Evolutionary conservation across 2,329 filamentous ascomycete species (phyloP).

Genomic region (Alternaria incomplexa): DNA sequence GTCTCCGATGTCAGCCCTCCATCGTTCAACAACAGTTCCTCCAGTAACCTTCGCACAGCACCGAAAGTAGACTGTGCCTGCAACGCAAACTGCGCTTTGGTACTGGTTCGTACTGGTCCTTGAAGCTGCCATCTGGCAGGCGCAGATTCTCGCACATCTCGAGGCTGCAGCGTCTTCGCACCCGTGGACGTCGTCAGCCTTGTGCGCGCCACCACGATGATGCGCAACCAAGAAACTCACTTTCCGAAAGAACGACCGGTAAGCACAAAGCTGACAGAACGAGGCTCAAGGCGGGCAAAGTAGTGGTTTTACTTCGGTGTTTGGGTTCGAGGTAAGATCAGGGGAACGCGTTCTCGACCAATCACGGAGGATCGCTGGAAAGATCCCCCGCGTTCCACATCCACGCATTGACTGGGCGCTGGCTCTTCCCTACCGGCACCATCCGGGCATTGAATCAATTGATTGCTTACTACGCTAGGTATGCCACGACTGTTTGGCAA

Average conservation of each 20-base stretch:
- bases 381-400: neutral
- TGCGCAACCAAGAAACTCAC: neutral
- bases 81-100: neutral
- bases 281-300: neutral
- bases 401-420: neutral
- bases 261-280: neutral
- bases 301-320: neutral
- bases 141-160: neutral
- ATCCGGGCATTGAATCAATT: neutral
- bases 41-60: neutral
- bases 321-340: neutral
- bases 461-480: neutral
- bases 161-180: neutral
- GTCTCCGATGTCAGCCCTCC: neutral
- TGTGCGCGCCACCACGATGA: neutral
- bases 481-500: neutral
- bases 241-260: neutral
- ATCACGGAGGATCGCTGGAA: neutral
- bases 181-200: neutral
- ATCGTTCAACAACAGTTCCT: neutral
- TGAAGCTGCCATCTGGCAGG: neutral
- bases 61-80: neutral
- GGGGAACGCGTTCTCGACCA: neutral
- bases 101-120: neutral
- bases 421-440: neutral